Base-by-base conservation (phyloP, 495 filamentous ascomycete species). In the Talaromyces trachyspermus region DNA sequence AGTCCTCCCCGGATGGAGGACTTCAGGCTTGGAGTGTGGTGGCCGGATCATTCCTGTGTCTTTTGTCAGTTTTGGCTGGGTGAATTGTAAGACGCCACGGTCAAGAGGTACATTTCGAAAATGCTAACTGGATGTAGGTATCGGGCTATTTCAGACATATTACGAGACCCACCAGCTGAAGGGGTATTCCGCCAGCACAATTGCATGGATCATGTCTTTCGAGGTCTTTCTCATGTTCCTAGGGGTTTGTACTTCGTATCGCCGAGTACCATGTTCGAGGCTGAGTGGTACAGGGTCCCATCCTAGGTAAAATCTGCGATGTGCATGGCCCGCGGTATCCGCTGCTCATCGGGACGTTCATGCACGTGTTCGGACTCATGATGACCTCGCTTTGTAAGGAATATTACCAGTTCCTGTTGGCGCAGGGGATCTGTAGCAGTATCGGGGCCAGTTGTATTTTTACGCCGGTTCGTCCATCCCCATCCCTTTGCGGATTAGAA, bases 321-420 rank as follows among this genome's bases (percentile, higher is more conserved):
- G 9, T 8, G 9, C 11, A 17, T 18, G 33, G 15, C 4, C 33
- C 33, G 1, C n/a, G 33, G 9, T 37, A 19, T 19, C 33, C 84
- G 68, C 26, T 45, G 2, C 18, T 45, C 0, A 58, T 65, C 1
- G 86, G 85, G 4, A 77, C 77, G 6, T 60, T 83, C 29, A 52
- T 82, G 25, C 81, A 87, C 52, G 65, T 82, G 41, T 81, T 86
- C 49, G 83, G 83, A 3, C 58, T 88, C 6, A 86, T 88, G 82
- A 84, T 89, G 80, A 74, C 83, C 4, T 78, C 72, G 15, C 46
- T 75, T 12, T 64, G 54, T 23, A 54, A 47, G 0, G 49, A 61
- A 11, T 77, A 77, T 53, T 77, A 67, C 50, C 72, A 77, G 48
- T 57, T 76, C 22, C 26, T 77, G 15, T 64, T 78, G 0, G 49